Evolutionary conservation across 306 rosid genomes (phyloP).

Genomic region (Pueraria montana): DNA sequence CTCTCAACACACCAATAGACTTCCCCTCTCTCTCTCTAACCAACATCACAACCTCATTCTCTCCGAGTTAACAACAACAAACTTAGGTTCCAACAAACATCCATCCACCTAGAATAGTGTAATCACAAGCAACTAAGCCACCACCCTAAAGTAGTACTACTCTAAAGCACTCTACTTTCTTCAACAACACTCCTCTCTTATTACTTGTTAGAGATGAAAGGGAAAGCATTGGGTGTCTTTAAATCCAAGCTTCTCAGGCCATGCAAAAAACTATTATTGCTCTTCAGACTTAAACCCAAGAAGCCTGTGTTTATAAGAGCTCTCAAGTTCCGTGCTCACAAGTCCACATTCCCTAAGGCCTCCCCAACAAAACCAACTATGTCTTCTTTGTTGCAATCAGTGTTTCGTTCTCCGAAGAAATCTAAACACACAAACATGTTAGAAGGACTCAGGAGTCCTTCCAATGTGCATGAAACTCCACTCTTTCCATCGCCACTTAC

Average conservation of each 20-base stretch:
- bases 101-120: conserved; percentile 37
- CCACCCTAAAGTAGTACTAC: not conserved
- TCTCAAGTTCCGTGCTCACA: conserved; percentile 37
- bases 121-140: conserved; percentile 41
- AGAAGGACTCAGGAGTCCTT: conserved; percentile 46
- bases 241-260: conserved; percentile 78
- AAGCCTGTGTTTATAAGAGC: conserved; percentile 65
- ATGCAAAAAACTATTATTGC: conserved; percentile 63
- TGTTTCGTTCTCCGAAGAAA: conserved; percentile 56
- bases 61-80: conserved; percentile 49
- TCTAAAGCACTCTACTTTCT: conserved; percentile 54
- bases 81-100: conserved; percentile 47
- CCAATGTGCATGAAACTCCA: conserved; percentile 49
- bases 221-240: conserved; percentile 72
- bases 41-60: conserved; percentile 37
- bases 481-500: conserved; percentile 64
- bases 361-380: conserved; percentile 42
- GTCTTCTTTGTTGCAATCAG: conserved; percentile 51
- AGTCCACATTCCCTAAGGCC: conserved; percentile 27
- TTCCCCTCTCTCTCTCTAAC: conserved; percentile 45
- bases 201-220: conserved; percentile 65
- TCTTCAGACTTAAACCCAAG: conserved; percentile 68
- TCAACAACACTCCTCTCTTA: conserved; percentile 58
- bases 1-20: conserved; percentile 42
- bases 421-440: conserved; percentile 42